A percentile compares a stretch with the other conserved stretches of the same genome.
These are phyloP conservation scores for Yarrowia sp. DNA, from an alignment of 805 yeast genomes.

Conservation along the genomic window DNA sequence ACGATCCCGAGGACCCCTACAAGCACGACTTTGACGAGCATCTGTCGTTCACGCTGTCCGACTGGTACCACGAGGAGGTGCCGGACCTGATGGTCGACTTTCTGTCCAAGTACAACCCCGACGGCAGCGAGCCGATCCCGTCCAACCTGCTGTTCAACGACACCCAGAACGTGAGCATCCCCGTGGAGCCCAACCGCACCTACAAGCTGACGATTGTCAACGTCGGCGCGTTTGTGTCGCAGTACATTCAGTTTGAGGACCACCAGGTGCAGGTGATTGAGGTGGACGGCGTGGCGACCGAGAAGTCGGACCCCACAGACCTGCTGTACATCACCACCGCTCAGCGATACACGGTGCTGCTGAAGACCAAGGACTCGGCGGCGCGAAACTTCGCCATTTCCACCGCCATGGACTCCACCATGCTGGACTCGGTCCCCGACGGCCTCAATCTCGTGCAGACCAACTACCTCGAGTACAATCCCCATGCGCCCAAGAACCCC, in stretches of 20 bases:
- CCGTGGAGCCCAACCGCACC: constrained; percentile 80
- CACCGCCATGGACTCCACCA: constrained; percentile 76
- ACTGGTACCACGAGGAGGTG: constrained; percentile 80
- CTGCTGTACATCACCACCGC: constrained; percentile 83
- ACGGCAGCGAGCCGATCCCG: constrained; percentile 82
- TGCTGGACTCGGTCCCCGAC: constrained; percentile 76
- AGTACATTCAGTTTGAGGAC: constrained; percentile 84
- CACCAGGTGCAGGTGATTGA: constrained; percentile 85
- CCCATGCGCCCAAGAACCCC: constrained; percentile 49
- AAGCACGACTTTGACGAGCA: constrained; percentile 75
- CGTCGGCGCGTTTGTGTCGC: constrained; percentile 88
- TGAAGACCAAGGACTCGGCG: constrained; percentile 70
- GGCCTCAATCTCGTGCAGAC: constrained; percentile 74
- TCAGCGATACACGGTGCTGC: constrained; percentile 82
- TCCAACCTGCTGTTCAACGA: constrained; percentile 52
- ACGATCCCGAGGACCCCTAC: constrained; percentile 64
- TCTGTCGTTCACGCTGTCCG: constrained; percentile 68
- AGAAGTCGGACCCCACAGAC: constrained; percentile 59
- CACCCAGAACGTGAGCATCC: constrained; percentile 46
- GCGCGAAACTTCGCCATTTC: constrained; percentile 75
- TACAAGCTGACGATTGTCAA: constrained; percentile 80
- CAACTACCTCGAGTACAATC: constrained; percentile 65
- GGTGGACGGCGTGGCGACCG: constrained; percentile 85
- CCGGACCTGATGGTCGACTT: constrained; percentile 50
- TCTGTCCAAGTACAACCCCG: constrained; percentile 62